Evolutionary conservation across 805 yeast genomes (phyloP), one percentile per base, ranked within the genome.

Genomic region (Candida boleticola): DNA sequence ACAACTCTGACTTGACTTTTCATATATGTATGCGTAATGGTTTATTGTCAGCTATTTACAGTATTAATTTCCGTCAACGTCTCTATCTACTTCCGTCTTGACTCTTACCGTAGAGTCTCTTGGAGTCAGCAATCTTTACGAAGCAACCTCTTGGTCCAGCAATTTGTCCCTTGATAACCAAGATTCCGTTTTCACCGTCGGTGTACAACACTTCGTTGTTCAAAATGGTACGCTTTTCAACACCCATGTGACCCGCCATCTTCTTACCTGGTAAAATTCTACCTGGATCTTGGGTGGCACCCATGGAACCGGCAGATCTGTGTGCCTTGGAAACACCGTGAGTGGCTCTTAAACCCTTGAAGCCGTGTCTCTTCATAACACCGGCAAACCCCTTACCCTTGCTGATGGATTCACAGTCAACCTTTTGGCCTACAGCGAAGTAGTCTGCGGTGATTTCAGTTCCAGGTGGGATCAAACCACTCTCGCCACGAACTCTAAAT

Each of bases 181-280:
- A 70, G 42, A 88, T 82, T 9, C 96, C 96, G 43, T 82, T 80
- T 40, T 77, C 89, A 36, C 83, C 89, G 60, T 87, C 90, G 9
- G 83, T 83, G 58, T 85, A 85, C 57, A 93, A 70, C 18, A 93
- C 83, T 58, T 82, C 75, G 20, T 82, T 73, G 61, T 89, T 90
- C 61, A 82, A 85, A 20, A 81, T 77, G 3, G 98, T 92, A 47
- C 79, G 77, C 52, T 71, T 73, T 42, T 77, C 74, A 47, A 79
- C 83, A 51, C 99, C 99, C 93, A 90, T 84, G 64, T 87, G 86
- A 50, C 99, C 99, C 29, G 98, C 95, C 99, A 93, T 92, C 68
- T 89, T 92, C 71, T 88, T 90, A 19, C 97, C 98, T 13, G 97
- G 98, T 48, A 89, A 72, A 40, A 89, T 88, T 72, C 99, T 85